Base-by-base conservation (phyloP, 441 rosid species). In the Breynia disticha region DNA sequence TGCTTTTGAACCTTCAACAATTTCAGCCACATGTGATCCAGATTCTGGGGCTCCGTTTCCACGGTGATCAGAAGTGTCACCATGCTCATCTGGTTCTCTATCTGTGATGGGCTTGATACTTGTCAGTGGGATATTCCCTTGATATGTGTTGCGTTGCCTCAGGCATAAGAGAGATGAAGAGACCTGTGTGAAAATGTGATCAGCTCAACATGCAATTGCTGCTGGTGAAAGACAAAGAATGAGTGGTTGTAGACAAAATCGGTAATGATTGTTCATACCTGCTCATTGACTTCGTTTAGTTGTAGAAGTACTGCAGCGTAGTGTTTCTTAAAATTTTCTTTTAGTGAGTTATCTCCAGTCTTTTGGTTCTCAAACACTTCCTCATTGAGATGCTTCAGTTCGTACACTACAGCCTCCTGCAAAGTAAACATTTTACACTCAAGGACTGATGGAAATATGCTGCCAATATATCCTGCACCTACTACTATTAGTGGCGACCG, bases 1-100 rank as follows among this genome's bases (percentile, higher is more conserved):
- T 57, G 64, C 24, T 72, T 79, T 87, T 47, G 98, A 95, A 48
- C 76, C 69, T 61, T 79, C 79, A 22, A 95, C 83, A 70, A 84
- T 82, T 70, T 87, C 97, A 47, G 71, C 69, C 61, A 78, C 82
- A 56, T 75, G 83, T 65, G 87, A 80, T 65, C 81, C 95, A 52
- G 79, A 64, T 69, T 90, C 97, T 65, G 71, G 81, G 37, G 73
- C 69, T 56, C 61, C 71, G 28, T 57, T 62, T 20, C 35, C 48
- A 19, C 65, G 62, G 48, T 44, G 52, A 44, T 66, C 59, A 39
- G 32, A 50, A 52, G 74, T 71, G 54, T 55, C 68, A 55, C 64
- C 67, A 10, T 65, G 66, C 57, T 62, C 64, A 66, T 59, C 67
- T 47, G 76, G 75, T 46, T 73, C 72, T 7, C 38, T 37, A 49